These are phyloP conservation scores for Articulospora tetracladia DNA, from an alignment of 495 filamentous ascomycete species.

Conservation along the genomic window DNA sequence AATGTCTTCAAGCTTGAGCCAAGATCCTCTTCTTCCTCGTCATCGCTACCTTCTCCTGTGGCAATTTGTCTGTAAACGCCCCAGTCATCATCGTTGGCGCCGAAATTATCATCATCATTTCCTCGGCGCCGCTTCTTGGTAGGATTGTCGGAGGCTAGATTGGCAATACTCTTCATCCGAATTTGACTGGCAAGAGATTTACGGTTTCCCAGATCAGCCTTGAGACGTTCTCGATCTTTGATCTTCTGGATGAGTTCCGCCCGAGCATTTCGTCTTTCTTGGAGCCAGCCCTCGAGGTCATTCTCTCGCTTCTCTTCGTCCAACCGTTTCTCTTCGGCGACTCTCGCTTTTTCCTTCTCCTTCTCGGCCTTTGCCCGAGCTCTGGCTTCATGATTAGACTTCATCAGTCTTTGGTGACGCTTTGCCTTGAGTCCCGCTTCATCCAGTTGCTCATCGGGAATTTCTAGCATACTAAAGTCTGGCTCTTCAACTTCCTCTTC, in stretches of 20 bases:
- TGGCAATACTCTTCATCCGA: conserved; percentile 98
- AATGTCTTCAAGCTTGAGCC: conserved; percentile 63
- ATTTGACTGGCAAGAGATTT: conserved; percentile 94
- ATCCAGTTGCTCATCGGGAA: conserved; percentile 88
- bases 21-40: conserved; percentile 79
- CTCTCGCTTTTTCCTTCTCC: conserved; percentile 78
- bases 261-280: conserved; percentile 70
- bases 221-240: conserved; percentile 88
- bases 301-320: conserved; percentile 82
- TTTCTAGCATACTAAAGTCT: conserved; percentile 81
- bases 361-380: conserved; percentile 93
- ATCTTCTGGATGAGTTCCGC: conserved; percentile 73
- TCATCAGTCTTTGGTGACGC: conserved; percentile 84
- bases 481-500: conserved; percentile 72
- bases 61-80: conserved; percentile 90
- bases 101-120: conserved; percentile 84
- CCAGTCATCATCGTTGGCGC: conserved; percentile 97
- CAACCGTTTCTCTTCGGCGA: conserved; percentile 74
- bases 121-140: conserved; percentile 72
- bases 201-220: conserved; percentile 88
- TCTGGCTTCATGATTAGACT: conserved; percentile 89
- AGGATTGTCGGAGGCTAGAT: conserved; percentile 87
- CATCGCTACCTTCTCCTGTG: conserved; percentile 66
- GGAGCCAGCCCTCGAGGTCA: conserved; percentile 83
- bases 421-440: conserved; percentile 89